Base-by-base conservation (phyloP, 1,139 yeast species). In the Diutina siamensis region DNA sequence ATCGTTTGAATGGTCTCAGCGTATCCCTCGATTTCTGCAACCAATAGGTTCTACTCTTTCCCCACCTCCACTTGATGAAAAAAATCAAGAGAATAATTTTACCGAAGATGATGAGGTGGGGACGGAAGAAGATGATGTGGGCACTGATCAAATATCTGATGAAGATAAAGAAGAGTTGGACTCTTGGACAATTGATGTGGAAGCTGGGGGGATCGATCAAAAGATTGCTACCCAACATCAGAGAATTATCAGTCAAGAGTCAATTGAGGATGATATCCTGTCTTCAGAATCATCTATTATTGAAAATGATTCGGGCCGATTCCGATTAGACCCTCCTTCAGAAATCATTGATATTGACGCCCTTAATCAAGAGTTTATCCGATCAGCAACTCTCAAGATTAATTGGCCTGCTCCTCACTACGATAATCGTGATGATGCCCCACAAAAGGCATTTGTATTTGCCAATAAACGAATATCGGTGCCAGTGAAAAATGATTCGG, bases 321-420 rank as follows among this genome's bases (percentile, higher is more conserved):
- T 20, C 18, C 40, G 40, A 13, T 27, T 35, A n/a, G 40, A 20
- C 12, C 40, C 40, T 20, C 40, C 40, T 2, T 9, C 22, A 21
- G 28, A 35, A 13, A 18, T 22, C n/a, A 35, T 27, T 9, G 40
- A 35, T 17, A n/a, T 17, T 2, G 18, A 21, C 2, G 8, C 15
- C n/a, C 32, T 38, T 17, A 17, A 38, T 17, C 42, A 27, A 4
- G 20, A n/a, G 32, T 38, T 38, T 15, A 38, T 38, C 15, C 17
- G n/a, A 3, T 54, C 59, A 32, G 80, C 80, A 0, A 53, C 73
- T 4, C 71, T 83, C 1, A 67, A 72, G 50, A 62, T 76, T 10
- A 71, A 78, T 19, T 82, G 83, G 55, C 50, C 54, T 1, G 83
- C 76, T 49, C 95, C 96, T 0, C 78, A 63, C 52, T 88, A 76